Conservation (phyloP, 1,284 basidiomycete species). For the Trichosporon coremiiforme region DNA sequence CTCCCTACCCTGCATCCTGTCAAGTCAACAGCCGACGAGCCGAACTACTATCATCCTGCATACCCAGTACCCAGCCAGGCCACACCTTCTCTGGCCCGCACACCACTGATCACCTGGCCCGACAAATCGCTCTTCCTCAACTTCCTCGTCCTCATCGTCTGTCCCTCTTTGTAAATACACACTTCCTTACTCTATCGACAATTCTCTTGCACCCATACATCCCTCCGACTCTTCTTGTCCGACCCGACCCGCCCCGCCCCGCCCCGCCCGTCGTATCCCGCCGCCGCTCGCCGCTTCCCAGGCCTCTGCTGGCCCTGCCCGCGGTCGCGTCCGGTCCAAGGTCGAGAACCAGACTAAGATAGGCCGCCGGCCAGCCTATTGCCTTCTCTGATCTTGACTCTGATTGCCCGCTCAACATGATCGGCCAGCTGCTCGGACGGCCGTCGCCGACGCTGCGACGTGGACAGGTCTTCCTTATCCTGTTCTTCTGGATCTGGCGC, state of each 20-base stretch:
- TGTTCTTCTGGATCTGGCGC: slow-evolving; percentile 85
- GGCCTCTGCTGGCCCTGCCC: slow-evolving; percentile 1
- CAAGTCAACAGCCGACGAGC: slow-evolving; percentile 10
- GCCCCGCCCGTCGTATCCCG: not conserved
- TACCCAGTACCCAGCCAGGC: not conserved
- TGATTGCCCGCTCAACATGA: slow-evolving; percentile 60
- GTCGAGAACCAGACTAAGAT: not conserved
- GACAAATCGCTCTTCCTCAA: not conserved
- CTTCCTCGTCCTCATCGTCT: not conserved
- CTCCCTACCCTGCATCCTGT: not conserved
- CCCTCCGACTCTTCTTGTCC: not conserved
- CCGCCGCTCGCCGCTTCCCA: slow-evolving; percentile 14
- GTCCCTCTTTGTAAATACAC: slow-evolving; percentile 2
- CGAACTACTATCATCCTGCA: not conserved
- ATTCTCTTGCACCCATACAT: not conserved
- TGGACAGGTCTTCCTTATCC: slow-evolving; percentile 76
- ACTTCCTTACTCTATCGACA: not conserved
- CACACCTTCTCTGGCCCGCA: slow-evolving; percentile 3
- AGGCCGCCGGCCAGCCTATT: not conserved
- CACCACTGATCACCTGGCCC: not conserved
- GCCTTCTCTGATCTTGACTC: not conserved
- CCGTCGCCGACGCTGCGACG: slow-evolving; percentile 76
- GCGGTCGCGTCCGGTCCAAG: slow-evolving; percentile 1
- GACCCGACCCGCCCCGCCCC: not conserved
- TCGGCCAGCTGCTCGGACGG: slow-evolving; percentile 77